Evolutionary conservation across 164 flowering plant genomes (phyloP), one percentile per base, ranked within the genome.

Genomic region (Euptelea pleiosperma): DNA sequence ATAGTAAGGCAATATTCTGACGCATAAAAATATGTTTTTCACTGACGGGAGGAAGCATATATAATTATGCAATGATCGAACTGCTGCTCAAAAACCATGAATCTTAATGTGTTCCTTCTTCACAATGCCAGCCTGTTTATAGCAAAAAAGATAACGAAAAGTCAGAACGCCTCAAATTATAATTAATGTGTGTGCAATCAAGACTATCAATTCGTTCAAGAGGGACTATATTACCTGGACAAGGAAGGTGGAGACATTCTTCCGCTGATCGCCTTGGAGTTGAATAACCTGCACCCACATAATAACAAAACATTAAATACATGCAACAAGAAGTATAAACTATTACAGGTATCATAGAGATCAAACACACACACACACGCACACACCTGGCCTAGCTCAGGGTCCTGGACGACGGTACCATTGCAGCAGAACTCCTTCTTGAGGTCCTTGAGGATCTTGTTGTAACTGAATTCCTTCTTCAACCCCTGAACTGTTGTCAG

Each of bases 81-180:
- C 25, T 7, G 47, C 30, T 35, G 64, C 62, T 43, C 57, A 79
- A 47, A 79, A 79, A 46, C 84, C 84, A 69, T 77, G 84, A 50
- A 79, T 70, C 62, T 79, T 79, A 68, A 77, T 77, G 54, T 61
- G 34, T 24, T 79, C 81, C 70, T 77, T 79, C 76, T 75, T 79
- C 69, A 70, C 77, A 70, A 79, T 66, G 47, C 79, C 79, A 12
- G 79, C 79, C 84, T 79, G 75, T 47, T 47, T 0, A 10, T 2
- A 42, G 16, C 1, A 29, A 0, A 46, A 54, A 16, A 29, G 0
- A 12, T 2, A 46, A 22, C n/a, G n/a, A n/a, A n/a, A n/a, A n/a
- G n/a, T n/a, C n/a, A n/a, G n/a, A n/a, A n/a, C n/a, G n/a, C n/a
- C n/a, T n/a, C n/a, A n/a, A n/a, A n/a, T n/a, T n/a, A n/a, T n/a